Evolutionary conservation across 169 alveolate genomes (phyloP).

Genomic region (Eimeria brunetti): DNA sequence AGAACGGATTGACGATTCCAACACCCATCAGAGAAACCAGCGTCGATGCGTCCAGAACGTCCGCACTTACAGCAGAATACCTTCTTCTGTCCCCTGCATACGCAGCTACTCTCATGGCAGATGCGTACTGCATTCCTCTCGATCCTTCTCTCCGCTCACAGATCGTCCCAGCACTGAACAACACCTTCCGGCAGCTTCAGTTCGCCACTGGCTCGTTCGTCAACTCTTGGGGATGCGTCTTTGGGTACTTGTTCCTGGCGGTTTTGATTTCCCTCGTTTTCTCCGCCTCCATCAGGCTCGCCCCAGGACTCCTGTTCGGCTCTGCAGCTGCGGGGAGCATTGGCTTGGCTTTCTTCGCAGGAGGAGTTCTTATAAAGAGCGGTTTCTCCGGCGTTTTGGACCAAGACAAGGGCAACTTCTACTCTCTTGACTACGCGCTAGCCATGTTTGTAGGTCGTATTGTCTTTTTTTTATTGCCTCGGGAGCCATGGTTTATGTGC

Average conservation of each 20-base stretch:
- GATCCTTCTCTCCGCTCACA: slow-evolving; percentile 73
- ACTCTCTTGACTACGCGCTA: slow-evolving; percentile 73
- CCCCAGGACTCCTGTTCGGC: slow-evolving; percentile 75
- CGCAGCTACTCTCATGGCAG: slow-evolving; percentile 77
- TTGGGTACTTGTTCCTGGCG: slow-evolving; percentile 64
- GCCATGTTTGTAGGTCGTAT: slow-evolving; percentile 57
- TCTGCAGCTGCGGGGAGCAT: slow-evolving; percentile 67
- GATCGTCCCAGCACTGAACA: slow-evolving; percentile 36
- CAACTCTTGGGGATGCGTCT: slow-evolving; percentile 50
- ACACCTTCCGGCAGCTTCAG: slow-evolving; percentile 71
- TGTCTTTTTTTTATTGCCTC: background rate
- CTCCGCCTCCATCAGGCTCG: slow-evolving; percentile 38
- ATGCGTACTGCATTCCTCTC: slow-evolving; percentile 79
- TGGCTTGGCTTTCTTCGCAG: slow-evolving; percentile 50
- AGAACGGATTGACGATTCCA: slow-evolving; percentile 71
- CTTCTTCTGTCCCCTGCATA: slow-evolving; percentile 77
- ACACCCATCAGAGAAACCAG: slow-evolving; percentile 65
- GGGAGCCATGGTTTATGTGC: background rate
- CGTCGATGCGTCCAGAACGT: slow-evolving; percentile 6
- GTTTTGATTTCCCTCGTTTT: slow-evolving; percentile 31
- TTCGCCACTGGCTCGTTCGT: slow-evolving; percentile 75
- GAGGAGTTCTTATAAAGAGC: slow-evolving; percentile 49
- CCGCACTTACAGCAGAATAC: slow-evolving; percentile 62
- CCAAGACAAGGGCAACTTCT: slow-evolving; percentile 76
- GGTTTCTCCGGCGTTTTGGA: slow-evolving; percentile 67